Evolutionary conservation across 257 asterid genomes (phyloP), one percentile per base, ranked within the genome.

Genomic region (Nicotiana knightiana): DNA sequence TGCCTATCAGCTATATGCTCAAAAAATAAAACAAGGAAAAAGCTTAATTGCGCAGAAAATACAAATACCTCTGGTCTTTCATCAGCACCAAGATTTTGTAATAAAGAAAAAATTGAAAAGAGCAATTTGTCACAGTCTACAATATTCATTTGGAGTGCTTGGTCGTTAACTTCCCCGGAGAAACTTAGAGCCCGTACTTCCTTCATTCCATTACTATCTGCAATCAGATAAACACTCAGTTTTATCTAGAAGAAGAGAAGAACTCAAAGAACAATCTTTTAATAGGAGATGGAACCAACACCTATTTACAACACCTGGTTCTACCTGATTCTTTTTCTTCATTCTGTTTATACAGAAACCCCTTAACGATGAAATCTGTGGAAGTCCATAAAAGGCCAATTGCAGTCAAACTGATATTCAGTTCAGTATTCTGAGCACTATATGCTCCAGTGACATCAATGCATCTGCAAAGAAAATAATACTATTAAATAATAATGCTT

Each of bases 391-490:
- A 83, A 83, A 96, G 92, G 81, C 99, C 99, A 63, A 94, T 85
- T 80, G 99, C 97, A 85, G 99, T 96, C 89, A 96, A 90, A 82
- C 99, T 96, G 88, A 96, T 96, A 86, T 96, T 96, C 88, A 96
- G 85, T 82, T 94, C 99, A 46, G 97, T 93, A 89, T 88, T 89
- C 88, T 96, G 99, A 82, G 93, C 90, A 89, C 99, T 87, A 90
- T 91, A 96, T 66, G 98, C 96, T 86, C 99, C 99, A 79, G 97
- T 89, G 59, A 96, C 99, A 87, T 91, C 96, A 88, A 96, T 92
- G 88, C 99, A 96, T 86, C 99, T 96, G 91, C 85, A 87, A 86
- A 87, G 88, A 65, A 54, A 78, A 73, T 24, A 73, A 46, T 3
- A 73, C 26, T 73, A 71, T 12, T 71, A 46, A 12, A 71, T 43